Base-by-base conservation (phyloP, 495 filamentous ascomycete genomes). In the Bacidia rubella region DNA sequence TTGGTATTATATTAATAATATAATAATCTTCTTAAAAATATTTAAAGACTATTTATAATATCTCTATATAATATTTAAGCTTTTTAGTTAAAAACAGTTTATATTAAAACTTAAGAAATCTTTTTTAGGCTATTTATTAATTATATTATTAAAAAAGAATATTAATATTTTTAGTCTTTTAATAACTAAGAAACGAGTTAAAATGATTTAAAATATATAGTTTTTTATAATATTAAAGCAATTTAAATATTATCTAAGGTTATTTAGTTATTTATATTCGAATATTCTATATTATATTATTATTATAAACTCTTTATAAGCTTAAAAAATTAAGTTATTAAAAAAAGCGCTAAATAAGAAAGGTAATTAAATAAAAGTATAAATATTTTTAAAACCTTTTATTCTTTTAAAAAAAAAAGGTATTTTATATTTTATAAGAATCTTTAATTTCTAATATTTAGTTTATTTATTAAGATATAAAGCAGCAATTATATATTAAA, bases 1-100 rank as follows among this genome's bases (percentile, higher is more conserved):
- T 17, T 3, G 24, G n/a, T 46, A 20, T 10, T 50, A 49, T 24
- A 57, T 57, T n/a, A 21, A 57, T 9, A 22, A 57, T 54, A 41
- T 54, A n/a, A 25, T 49, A 27, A 41, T 41, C 39, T 40, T 46
- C 27, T 38, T 38, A 21, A 56, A 53, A 21, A 19, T 19, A 0
- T 38, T 56, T 17, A 53, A 24, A 1, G 17, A 54, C 11, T 46
- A 46, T 46, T 46, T 46, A 21, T n/a, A 12, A n/a, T 46, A 2
- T 19, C 11, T 26, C 15, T 24, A 49, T 25, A 26, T 25, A 49
- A 27, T 26, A 25, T 49, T 49, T 39, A 46, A n/a, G 12, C 12
- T 45, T 12, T 24, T 53, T 32, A 22, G 11, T 21, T 21, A 52
- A 35, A 19, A n/a, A 11, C 20, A 38, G 3, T 1, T 49, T 27